Evolutionary conservation across 225 moss, liverwort and hornwort species (phyloP).

Genomic region (Bryoerythrophyllum caledonicum): DNA sequence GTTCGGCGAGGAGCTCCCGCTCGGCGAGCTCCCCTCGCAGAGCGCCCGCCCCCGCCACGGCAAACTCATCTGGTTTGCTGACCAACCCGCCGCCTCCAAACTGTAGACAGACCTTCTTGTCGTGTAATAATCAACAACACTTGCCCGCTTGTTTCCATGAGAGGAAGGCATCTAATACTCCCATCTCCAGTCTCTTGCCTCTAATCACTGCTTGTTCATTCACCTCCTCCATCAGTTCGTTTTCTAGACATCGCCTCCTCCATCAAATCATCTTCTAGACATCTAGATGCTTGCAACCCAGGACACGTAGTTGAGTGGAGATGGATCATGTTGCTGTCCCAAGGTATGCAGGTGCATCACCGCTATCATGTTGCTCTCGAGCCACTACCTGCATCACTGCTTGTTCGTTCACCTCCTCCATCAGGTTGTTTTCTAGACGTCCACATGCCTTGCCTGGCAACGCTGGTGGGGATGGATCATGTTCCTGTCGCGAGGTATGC

Average conservation of each 20-base stretch:
- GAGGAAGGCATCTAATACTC: not conserved
- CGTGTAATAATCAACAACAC: too few species aligned
- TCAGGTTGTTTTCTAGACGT: not conserved
- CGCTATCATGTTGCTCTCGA: too few species aligned
- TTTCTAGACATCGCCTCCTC: not conserved
- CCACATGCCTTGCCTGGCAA: not conserved
- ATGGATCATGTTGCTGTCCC: not conserved
- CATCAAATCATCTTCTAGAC: too few species aligned
- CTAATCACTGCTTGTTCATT: too few species aligned
- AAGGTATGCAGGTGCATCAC: too few species aligned
- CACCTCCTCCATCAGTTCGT: too few species aligned
- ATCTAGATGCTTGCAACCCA: not conserved
- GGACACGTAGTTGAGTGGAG: too few species aligned
- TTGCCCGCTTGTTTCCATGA: not conserved
- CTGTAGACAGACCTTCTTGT: conserved; percentile 34
- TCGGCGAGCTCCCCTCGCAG: conserved; percentile 89
- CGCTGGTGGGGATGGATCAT: not conserved
- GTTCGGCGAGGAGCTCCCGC: conserved; percentile 74
- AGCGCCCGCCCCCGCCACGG: conserved; percentile 77
- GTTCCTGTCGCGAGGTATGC: not conserved
- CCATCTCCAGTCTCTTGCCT: not conserved
- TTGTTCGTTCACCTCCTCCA: too few species aligned
- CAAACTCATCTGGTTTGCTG: conserved; percentile 85
- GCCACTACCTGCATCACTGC: too few species aligned
- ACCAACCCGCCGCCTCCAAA: conserved; percentile 68